Base-by-base conservation (phyloP, 306 rosid genomes). In the Vicia villosa region DNA sequence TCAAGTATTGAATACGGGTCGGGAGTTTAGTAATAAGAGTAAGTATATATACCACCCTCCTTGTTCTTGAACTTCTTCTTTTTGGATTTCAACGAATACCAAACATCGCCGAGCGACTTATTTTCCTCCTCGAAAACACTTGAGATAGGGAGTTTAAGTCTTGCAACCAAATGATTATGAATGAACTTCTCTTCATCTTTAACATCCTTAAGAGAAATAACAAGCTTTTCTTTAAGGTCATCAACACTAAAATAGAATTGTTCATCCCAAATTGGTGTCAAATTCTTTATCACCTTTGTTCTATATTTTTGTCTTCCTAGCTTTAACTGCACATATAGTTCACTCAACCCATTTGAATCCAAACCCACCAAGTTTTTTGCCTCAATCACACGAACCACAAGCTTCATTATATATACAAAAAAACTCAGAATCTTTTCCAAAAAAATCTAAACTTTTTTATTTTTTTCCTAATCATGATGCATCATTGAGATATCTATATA, bases 121-220 rank as follows among this genome's bases (percentile, higher is more conserved):
- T 55, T 74, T 13, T 68, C 86, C 46, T 85, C 85, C 45, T 94
- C 89, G 26, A 94, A 88, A 74, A 89, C 86, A 67, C 17, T 73
- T 19, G 91, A 77, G 64, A 94, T 59, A 10, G 96, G 92, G 10
- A 94, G 40, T 69, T 70, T 88, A 76, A 88, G 70, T 60, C 68
- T 79, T 7, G 91, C 98, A 64, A 93, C 63, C 26, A 88, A 86
- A 69, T 88, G 96, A 75, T 90, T 84, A 73, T 87, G 82, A 76
- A 90, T 88, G 83, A 88, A 90, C 81, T 74, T 93, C 61, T 93
- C 97, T 71, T 88, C 98, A 73, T 86, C 94, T 83, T 88, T 66
- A n/a, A 88, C 85, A 73, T 86, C 94, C 83, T 88, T 66, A 21
- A 88, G 87, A 73, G 82, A 85, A 66, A 94, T 19, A 54, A 83